Evolutionary conservation across 805 yeast genomes (phyloP).

Genomic region (Sugiyamaella floridensis): DNA sequence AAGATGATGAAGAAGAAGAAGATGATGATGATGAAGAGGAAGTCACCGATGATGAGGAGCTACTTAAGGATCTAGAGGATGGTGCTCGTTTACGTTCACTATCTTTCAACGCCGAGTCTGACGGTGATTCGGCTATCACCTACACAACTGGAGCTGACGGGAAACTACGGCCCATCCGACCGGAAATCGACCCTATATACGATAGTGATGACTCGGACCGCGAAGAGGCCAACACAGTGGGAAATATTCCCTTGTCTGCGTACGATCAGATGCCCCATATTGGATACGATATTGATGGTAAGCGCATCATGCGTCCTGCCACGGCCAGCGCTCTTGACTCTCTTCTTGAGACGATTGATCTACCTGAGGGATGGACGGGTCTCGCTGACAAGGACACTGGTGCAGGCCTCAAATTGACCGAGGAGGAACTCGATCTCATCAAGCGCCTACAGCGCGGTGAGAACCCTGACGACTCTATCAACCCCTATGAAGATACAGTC

Average conservation of each 20-base stretch:
- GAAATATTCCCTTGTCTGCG: conserved; percentile 86
- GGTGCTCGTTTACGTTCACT: conserved; percentile 48
- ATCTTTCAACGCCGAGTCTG: conserved; percentile 26
- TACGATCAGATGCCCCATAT: conserved; percentile 97
- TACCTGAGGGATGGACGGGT: conserved; percentile 99
- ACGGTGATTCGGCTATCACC: conserved; percentile 30
- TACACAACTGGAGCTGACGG: conserved; percentile 56
- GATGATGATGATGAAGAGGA: conserved; percentile 26
- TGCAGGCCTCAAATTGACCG: conserved; percentile 66
- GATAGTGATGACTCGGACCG: conserved; percentile 89
- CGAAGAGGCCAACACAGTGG: conserved; percentile 80
- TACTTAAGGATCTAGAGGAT: conserved; percentile 50
- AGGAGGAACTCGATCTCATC: conserved; percentile 84
- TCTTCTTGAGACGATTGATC: conserved; percentile 79
- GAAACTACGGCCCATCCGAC: conserved; percentile 63
- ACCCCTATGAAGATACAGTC: conserved; percentile 89
- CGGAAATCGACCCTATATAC: conserved; percentile 91
- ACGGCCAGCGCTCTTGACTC: conserved; percentile 91
- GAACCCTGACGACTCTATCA: conserved; percentile 66
- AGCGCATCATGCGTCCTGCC: conserved; percentile 98
- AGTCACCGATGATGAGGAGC: conserved; percentile 24
- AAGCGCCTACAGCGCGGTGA: conserved; percentile 79
- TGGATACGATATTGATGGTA: conserved; percentile 95
- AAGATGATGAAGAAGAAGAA: conserved; percentile 28
- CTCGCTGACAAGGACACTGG: conserved; percentile 87